Evolutionary conservation across 2,329 filamentous ascomycete species (phyloP).

Genomic region (Apiospora marii): DNA sequence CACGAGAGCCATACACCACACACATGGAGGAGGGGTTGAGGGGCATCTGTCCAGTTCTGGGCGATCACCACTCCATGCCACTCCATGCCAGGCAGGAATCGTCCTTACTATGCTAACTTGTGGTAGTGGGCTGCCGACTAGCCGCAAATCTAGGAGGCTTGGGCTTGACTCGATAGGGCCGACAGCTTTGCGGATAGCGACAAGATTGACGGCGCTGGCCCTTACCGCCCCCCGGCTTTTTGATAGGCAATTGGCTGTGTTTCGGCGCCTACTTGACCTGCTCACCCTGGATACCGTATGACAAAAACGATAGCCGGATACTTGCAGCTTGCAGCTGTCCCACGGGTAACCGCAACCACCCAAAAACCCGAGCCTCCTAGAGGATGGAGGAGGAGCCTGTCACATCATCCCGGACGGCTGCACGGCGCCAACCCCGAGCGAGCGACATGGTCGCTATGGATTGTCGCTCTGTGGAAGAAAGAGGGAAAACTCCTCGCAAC

Average conservation of each 20-base stretch:
- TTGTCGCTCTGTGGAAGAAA: neutral
- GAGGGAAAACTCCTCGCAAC: neutral
- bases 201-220: slow-evolving; percentile 15
- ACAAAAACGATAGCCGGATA: slow-evolving; percentile 11
- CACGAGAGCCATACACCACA: neutral
- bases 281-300: slow-evolving; percentile 5
- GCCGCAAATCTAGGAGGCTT: slow-evolving; percentile 20
- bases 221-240: slow-evolving; percentile 9
- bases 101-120: slow-evolving; percentile 13
- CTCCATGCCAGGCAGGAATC: slow-evolving; percentile 10
- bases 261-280: slow-evolving; percentile 6
- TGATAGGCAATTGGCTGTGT: slow-evolving; percentile 12
- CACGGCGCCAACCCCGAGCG: slow-evolving; percentile 10
- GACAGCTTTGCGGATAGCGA: slow-evolving; percentile 15
- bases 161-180: slow-evolving; percentile 10
- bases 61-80: slow-evolving; percentile 5
- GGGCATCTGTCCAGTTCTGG: slow-evolving; percentile 8
- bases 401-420: slow-evolving; percentile 9
- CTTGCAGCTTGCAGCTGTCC: slow-evolving; percentile 3
- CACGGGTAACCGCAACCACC: slow-evolving; percentile 9
- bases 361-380: neutral
- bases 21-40: slow-evolving; percentile 18
- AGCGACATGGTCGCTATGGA: neutral
- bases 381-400: neutral
- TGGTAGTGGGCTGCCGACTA: slow-evolving; percentile 21